These are phyloP conservation scores for Crataegus laevigata DNA, from an alignment of 306 rosid species.

Conservation along the genomic window DNA sequence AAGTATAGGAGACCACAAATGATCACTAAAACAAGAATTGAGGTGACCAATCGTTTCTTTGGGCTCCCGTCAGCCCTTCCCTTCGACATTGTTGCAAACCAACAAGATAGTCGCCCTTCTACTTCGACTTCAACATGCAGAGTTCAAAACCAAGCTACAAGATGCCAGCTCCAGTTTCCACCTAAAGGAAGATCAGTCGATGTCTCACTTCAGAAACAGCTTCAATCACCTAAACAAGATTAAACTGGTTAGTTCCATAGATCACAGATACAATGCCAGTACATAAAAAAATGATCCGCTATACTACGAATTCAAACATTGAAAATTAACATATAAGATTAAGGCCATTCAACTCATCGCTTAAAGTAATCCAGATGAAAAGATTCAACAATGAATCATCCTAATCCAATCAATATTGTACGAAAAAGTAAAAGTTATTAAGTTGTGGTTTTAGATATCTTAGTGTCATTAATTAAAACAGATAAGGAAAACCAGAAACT, in stretches of 20 bases:
- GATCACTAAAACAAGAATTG: constrained; percentile 40
- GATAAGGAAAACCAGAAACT: background rate
- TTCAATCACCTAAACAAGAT: constrained; percentile 1
- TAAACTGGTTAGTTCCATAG: constrained; percentile 3
- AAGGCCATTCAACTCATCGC: background rate
- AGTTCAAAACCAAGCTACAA: background rate
- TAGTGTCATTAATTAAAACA: background rate
- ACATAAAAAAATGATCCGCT: background rate
- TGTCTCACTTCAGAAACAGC: background rate
- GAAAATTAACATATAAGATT: background rate
- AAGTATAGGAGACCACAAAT: constrained; percentile 70
- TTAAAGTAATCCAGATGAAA: background rate
- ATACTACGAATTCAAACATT: constrained; percentile 3
- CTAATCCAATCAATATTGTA: background rate
- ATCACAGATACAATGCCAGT: background rate
- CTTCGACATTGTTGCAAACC: constrained; percentile 53
- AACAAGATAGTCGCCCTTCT: constrained; percentile 6
- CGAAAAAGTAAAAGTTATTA: background rate
- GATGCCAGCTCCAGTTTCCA: background rate
- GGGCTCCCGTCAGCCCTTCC: constrained; percentile 84
- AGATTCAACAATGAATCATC: background rate
- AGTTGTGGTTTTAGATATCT: background rate
- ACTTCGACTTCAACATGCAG: constrained; percentile 17
- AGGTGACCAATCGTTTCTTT: constrained; percentile 63
- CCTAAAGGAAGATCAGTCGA: background rate